Base-by-base conservation (phyloP, 257 asterid genomes). In the Rubia yunnanensis region DNA sequence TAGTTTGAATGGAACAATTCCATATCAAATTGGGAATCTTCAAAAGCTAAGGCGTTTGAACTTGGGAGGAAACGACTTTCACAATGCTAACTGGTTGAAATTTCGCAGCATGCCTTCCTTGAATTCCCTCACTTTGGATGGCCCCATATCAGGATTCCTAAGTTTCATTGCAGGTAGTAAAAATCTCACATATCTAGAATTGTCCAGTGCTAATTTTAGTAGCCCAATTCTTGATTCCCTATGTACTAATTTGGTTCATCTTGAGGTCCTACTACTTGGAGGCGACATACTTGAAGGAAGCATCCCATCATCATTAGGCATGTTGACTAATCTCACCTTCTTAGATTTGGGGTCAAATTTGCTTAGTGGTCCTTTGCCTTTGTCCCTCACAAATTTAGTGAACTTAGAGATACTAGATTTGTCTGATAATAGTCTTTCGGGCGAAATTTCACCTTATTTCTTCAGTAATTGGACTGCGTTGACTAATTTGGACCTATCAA, bases 11-110 rank as follows among this genome's bases (percentile, higher is more conserved):
- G n/a, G n/a, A n/a, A n/a, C n/a, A n/a, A n/a, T n/a, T n/a, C n/a
- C n/a, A n/a, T n/a, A n/a, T n/a, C n/a, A n/a, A n/a, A n/a, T n/a
- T n/a, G n/a, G n/a, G 62, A 81, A 80, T 68, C 83, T 86, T 44
- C 88, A 70, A 57, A 78, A 79, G 78, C 65, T 86, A 44, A 10
- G 71, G 67, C 71, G 52, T 74, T 39, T 91, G 80, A 87, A 91
- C 76, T 72, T 91, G 10, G 94, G 98, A 53, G 78, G 78, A 4
- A 91, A 88, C 70, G 76, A 2, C 81, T 67, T 91, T 62, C 57
- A 50, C 27, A 52, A 82, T 68, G 82, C 95, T 32, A 84, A 81
- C n/a, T 88, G 96, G 98, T 82, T 88, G 6, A n/a, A n/a, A n/a
- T n/a, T n/a, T n/a, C n/a, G n/a, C n/a, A n/a, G n/a, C n/a, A n/a